Conservation (phyloP, 2,329 filamentous ascomycete genomes). For the Phyllosticta capitalensis region DNA sequence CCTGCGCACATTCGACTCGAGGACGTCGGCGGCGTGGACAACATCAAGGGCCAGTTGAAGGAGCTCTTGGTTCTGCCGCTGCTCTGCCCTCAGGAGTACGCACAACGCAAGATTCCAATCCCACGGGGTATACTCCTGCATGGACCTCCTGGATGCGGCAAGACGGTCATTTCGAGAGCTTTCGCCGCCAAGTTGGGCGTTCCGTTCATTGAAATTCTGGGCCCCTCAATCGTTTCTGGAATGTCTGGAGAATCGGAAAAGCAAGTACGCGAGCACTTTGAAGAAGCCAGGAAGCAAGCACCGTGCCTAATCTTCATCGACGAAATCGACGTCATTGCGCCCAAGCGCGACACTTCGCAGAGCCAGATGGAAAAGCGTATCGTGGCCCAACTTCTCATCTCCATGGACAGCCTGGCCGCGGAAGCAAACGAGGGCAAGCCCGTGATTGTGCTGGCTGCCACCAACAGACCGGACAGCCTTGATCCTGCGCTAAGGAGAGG, state of each 20-base stretch:
- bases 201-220: slow-evolving; percentile 73
- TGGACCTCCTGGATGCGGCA: slow-evolving; percentile 77
- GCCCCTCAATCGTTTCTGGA: slow-evolving; percentile 70
- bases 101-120: slow-evolving; percentile 56
- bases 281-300: slow-evolving; percentile 75
- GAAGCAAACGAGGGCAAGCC: slow-evolving; percentile 65
- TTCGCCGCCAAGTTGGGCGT: slow-evolving; percentile 67
- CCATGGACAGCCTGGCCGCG: slow-evolving; percentile 70
- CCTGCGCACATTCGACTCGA: slow-evolving; percentile 58
- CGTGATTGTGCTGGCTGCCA: slow-evolving; percentile 84
- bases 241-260: slow-evolving; percentile 89
- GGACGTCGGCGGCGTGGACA: slow-evolving; percentile 68
- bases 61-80: slow-evolving; percentile 66
- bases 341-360: slow-evolving; percentile 72
- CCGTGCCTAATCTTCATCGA: slow-evolving; percentile 89
- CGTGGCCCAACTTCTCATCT: slow-evolving; percentile 70
- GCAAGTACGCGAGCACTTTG: slow-evolving; percentile 74
- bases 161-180: slow-evolving; percentile 74
- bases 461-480: slow-evolving; percentile 77
- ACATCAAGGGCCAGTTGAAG: slow-evolving; percentile 59
- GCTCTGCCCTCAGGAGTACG: slow-evolving; percentile 56
- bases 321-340: slow-evolving; percentile 83
- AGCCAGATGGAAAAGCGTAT: slow-evolving; percentile 86
- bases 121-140: slow-evolving; percentile 69
- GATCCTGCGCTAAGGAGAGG: slow-evolving; percentile 67